Percentiles rank a stretch among this genome's conserved stretches.
phyloP scores from a whole-genome alignment of 345 rosid genomes.

The Lagerstroemia speciosa region DNA sequence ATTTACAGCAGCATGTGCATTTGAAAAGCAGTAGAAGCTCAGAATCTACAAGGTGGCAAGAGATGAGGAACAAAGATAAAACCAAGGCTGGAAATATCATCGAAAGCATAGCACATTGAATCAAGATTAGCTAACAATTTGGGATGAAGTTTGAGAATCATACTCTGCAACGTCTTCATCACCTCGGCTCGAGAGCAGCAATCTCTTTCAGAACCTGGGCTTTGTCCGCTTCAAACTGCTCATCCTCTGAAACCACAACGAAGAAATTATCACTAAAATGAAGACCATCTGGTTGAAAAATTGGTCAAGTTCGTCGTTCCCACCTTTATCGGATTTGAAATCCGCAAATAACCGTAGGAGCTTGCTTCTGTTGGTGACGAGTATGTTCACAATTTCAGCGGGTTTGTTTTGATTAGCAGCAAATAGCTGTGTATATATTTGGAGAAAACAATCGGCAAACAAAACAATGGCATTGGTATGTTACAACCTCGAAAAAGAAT shows the following conservation, averaged over 20 bases:
- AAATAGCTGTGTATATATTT: slow-evolving; percentile 38
- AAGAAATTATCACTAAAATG: background rate
- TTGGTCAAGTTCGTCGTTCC: background rate
- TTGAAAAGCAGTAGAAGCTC: background rate
- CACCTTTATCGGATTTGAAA: slow-evolving; percentile 68
- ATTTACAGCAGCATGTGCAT: background rate
- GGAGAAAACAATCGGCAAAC: background rate
- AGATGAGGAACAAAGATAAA: background rate
- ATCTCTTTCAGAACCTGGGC: slow-evolving; percentile 56
- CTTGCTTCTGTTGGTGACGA: slow-evolving; percentile 60
- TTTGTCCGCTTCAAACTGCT: slow-evolving; percentile 90
- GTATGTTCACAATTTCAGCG: slow-evolving; percentile 48
- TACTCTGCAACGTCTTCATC: background rate
- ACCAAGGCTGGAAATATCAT: no score
- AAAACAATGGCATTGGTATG: no score
- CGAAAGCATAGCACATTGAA: background rate
- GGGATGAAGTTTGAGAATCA: background rate
- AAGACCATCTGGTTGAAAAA: no score
- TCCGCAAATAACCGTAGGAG: slow-evolving; percentile 68
- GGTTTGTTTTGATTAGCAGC: slow-evolving; percentile 77
- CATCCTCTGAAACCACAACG: slow-evolving; percentile 60
- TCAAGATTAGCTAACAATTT: background rate
- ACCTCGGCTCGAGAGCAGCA: slow-evolving; percentile 20
- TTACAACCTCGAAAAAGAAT: no score
- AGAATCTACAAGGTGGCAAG: background rate